phyloP scores from a whole-genome alignment of 208 protist genomes.

The Trypanosoma melophagium region DNA sequence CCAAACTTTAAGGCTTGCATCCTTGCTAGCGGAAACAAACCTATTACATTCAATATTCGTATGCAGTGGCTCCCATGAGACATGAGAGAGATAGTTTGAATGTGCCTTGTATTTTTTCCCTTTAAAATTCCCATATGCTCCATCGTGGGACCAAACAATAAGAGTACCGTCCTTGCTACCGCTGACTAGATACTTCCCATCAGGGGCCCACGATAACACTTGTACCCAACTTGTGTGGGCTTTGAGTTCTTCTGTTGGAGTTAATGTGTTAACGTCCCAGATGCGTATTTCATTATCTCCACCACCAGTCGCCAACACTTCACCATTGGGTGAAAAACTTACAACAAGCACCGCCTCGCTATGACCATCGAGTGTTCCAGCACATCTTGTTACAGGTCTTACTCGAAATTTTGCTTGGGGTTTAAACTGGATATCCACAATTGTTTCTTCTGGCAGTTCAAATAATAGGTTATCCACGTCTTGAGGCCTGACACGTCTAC shows the following conservation, averaged over 20 bases:
- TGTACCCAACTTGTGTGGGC: conserved; percentile 96
- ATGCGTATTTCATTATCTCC: conserved; percentile 97
- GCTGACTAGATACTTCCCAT: conserved; percentile 91
- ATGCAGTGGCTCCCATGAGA: conserved; percentile 97
- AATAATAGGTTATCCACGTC: conserved; percentile 83
- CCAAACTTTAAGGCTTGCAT: conserved; percentile 93
- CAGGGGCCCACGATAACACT: conserved; percentile 95
- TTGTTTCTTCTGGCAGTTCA: conserved; percentile 76
- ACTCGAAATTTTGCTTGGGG: conserved; percentile 98
- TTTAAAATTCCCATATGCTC: conserved; percentile 74
- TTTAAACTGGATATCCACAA: conserved; percentile 90
- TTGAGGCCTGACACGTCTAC: conserved; percentile 71
- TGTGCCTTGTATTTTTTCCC: conserved; percentile 89
- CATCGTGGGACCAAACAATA: conserved; percentile 90
- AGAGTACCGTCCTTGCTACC: conserved; percentile 94
- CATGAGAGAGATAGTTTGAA: conserved; percentile 93
- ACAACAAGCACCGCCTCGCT: conserved; percentile 94
- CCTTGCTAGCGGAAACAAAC: conserved; percentile 93
- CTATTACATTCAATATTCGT: conserved; percentile 71
- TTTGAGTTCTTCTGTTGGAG: conserved; percentile 89
- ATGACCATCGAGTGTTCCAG: conserved; percentile 93
- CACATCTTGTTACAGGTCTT: conserved; percentile 93
- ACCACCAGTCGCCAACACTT: conserved; percentile 90
- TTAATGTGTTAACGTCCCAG: conserved; percentile 97
- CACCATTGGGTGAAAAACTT: conserved; percentile 95